Evolutionary conservation across 345 rosid species (phyloP).

Genomic region (Euphorbia peplus): DNA sequence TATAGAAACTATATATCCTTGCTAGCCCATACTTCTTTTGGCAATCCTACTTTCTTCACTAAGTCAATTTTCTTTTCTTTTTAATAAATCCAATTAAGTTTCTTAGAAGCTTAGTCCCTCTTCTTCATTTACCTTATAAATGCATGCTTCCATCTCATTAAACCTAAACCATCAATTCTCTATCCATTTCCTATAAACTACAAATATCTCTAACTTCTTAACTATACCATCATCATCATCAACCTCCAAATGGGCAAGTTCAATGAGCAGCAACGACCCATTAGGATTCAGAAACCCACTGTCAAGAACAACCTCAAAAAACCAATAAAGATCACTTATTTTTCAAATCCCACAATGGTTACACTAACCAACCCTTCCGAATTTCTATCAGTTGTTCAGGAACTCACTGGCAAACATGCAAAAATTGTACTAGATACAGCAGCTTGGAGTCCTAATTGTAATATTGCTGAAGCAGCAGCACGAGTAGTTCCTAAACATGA

Average conservation of each 20-base stretch:
- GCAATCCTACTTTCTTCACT: no score
- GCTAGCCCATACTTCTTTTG: no score
- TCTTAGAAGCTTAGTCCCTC: no score
- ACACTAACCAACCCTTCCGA: slow-evolving; percentile 36
- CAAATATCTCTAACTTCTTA: no score
- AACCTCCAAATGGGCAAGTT: slow-evolving; percentile 7
- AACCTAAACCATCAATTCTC: no score
- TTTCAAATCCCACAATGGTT: slow-evolving; percentile 46
- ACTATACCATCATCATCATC: no score
- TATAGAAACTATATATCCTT: no score
- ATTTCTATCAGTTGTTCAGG: slow-evolving; percentile 49
- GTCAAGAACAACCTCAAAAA: slow-evolving; percentile 28
- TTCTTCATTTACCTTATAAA: no score
- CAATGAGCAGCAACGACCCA: neutral
- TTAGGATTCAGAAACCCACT: slow-evolving; percentile 12
- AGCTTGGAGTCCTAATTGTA: neutral
- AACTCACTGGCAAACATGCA: slow-evolving; percentile 46
- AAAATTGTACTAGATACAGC: neutral
- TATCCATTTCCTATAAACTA: no score
- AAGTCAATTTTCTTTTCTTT: no score
- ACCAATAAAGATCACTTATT: slow-evolving; percentile 46
- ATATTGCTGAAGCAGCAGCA: neutral
- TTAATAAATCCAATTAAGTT: no score
- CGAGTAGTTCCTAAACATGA: neutral
- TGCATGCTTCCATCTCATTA: no score